These are phyloP conservation scores for Hypoxylon rickii DNA, from an alignment of 495 filamentous ascomycete species.

Conservation along the genomic window DNA sequence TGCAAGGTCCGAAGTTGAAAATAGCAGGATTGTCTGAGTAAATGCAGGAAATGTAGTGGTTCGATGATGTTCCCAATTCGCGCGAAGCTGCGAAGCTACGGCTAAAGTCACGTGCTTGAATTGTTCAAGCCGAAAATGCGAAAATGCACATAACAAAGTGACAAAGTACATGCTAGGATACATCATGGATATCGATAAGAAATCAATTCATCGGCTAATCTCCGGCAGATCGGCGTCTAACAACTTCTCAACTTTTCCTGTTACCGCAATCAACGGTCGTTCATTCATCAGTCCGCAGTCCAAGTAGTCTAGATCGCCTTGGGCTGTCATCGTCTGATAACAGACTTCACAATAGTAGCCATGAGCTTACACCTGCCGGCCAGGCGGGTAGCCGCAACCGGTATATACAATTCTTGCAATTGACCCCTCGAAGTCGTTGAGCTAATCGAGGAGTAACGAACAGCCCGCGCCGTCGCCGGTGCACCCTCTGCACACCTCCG, in stretches of 20 bases:
- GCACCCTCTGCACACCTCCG: constrained; percentile 33
- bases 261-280: too few relatives aligned
- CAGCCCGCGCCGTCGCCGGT: constrained; percentile 38
- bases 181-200: too few relatives aligned
- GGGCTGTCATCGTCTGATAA: constrained; percentile 9
- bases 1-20: too few relatives aligned
- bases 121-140: too few relatives aligned
- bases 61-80: constrained; percentile 25
- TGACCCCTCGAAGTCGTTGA: constrained; percentile 8
- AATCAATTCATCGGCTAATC: constrained; percentile 12
- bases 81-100: constrained; percentile 10
- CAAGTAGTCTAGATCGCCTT: constrained; percentile 2
- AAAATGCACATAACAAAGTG: too few relatives aligned
- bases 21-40: too few relatives aligned
- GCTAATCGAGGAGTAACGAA: constrained; percentile 2
- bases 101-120: constrained; percentile 17
- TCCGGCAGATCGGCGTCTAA: neutral
- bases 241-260: neutral
- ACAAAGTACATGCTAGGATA: too few relatives aligned
- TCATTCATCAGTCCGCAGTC: neutral
- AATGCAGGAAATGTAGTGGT: too few relatives aligned
- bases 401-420: constrained; percentile 38
- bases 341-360: constrained; percentile 20
- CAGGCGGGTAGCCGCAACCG: constrained; percentile 45
- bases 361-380: constrained; percentile 53